Base-by-base conservation (phyloP, 352 stramenopile genomes). In the Pythium angustatum region DNA sequence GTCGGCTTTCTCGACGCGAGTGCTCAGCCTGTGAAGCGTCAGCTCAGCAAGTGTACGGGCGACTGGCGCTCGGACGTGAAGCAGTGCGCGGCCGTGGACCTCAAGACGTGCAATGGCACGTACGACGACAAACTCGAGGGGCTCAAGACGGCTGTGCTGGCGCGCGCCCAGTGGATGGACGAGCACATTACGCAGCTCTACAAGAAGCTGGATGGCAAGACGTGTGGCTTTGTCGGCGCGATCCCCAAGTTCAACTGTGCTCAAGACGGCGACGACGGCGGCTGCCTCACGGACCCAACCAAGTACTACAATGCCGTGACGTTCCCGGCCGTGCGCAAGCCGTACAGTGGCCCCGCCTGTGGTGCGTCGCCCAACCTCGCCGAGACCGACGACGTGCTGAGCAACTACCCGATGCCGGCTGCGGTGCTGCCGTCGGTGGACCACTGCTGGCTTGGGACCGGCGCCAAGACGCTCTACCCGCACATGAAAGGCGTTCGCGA, bases 171-270 rank as follows among this genome's bases (percentile, higher is more conserved):
- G 36, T 93, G 84, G 84, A 91, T 93, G 84, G 84, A 93, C 31
- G 74, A 70, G 45, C 79, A 79, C 34, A 88, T 93, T 45, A 76
- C 79, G 33, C 31, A 77, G 28, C 67, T 93, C 3, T 93, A 89
- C 76, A 89, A 90, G 62, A 49, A 64, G 45, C 71, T 92, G 19
- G 63, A 84, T 57, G 78, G 71, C 0, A 36, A 65, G 24, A 84
- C 76, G 15, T 92, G 83, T 59, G 86, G 77, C 28, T 81, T 78
- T 33, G 79, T 92, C 4, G 83, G 83, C 6, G 60, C 70, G 15
- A 69, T 92, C 19, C 81, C 81, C 15, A 85, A 85, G 62, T 90
- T 75, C 71, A 92, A 92, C 43, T 92, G 83, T 58, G 83, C 73
- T 2, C 52, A 65, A 8, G 71, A 90, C 43, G 81, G 81, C 9